Conservation (phyloP, 164 flowering plant genomes). For the Piper longum region DNA sequence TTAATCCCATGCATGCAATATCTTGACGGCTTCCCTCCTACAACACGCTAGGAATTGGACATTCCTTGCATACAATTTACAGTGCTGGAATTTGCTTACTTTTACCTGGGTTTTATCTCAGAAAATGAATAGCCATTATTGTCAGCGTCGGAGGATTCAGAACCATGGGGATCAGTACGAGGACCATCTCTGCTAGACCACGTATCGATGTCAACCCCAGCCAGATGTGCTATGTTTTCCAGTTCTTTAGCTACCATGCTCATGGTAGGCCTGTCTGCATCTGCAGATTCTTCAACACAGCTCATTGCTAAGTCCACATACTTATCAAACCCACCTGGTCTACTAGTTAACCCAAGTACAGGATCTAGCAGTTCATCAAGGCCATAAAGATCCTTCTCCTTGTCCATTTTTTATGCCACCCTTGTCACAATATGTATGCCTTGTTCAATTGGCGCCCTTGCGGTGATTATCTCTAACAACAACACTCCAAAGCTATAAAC, state of each 20-base stretch:
- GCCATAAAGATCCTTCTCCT: constrained; percentile 41
- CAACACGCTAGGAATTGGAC: too few relatives aligned
- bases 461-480: constrained; percentile 71
- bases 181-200: constrained; percentile 34
- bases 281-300: constrained; percentile 76
- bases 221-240: constrained; percentile 56
- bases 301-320: constrained; percentile 71
- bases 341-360: constrained; percentile 18
- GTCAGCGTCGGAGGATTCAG: constrained; percentile 46
- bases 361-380: constrained; percentile 57
- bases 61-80: too few relatives aligned
- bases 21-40: too few relatives aligned
- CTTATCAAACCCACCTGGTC: constrained; percentile 36
- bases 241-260: constrained; percentile 64
- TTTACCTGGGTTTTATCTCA: constrained; percentile 59
- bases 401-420: constrained; percentile 36
- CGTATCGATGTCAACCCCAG: constrained; percentile 51
- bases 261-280: constrained; percentile 77
- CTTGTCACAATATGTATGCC: constrained; percentile 87
- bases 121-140: constrained; percentile 59
- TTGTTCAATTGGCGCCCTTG: constrained; percentile 64
- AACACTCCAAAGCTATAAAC: constrained; percentile 91
- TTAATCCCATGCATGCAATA: too few relatives aligned
- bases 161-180: constrained; percentile 38
- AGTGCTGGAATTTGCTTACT: too few relatives aligned